Conservation (phyloP, 441 rosid genomes). For the Jatropha podagrica region DNA sequence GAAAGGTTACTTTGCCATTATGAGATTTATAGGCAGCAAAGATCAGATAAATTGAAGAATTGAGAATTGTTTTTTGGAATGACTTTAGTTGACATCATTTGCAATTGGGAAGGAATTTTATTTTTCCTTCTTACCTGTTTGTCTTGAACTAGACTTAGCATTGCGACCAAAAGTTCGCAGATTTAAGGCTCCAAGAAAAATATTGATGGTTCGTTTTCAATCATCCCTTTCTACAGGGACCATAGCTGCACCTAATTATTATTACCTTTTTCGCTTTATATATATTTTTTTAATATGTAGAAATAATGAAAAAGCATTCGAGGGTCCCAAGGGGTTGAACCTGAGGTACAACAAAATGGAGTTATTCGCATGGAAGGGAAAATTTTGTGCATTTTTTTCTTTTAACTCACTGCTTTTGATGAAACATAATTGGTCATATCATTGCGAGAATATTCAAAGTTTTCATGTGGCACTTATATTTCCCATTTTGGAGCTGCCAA, state of each 20-base stretch:
- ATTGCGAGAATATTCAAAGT: conserved; percentile 2
- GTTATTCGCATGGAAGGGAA: not conserved
- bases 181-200: not conserved
- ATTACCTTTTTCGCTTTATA: not conserved
- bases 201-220: not conserved
- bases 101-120: not conserved
- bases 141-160: not conserved
- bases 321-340: not conserved
- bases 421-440: not conserved
- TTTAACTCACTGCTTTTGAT: not conserved
- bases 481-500: not conserved
- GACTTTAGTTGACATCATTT: not conserved
- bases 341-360: not conserved
- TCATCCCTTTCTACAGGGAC: not conserved
- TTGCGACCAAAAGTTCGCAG: too few relatives aligned
- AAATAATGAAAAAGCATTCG: not conserved
- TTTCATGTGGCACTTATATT: not conserved
- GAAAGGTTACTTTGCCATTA: not conserved
- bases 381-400: not conserved
- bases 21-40: not conserved
- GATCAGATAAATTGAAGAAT: not conserved
- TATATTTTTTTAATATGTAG: not conserved
- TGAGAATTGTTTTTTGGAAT: not conserved
- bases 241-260: not conserved
- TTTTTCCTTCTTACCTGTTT: not conserved